Percentiles rank a stretch among this genome's conserved stretches.
Conservation (phyloP, 306 rosid species). For the Macrotyloma uniflorum region DNA sequence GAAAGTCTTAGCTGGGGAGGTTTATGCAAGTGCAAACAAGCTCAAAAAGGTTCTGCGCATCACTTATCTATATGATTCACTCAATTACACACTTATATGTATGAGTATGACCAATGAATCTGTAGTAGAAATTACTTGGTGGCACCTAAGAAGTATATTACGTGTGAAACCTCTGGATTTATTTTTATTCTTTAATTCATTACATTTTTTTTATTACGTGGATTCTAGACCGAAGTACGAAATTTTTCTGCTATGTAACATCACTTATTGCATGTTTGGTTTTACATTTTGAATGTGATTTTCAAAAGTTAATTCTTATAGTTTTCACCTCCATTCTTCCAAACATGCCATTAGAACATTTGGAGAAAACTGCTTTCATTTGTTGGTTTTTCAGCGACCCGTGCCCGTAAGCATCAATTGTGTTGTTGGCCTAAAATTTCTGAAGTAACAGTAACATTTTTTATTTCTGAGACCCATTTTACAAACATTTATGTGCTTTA, state of each 20-base stretch:
- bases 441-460: not conserved
- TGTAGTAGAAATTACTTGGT: not conserved
- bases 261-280: not conserved
- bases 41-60: conserved; percentile 63
- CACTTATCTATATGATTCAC: not conserved
- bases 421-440: not conserved
- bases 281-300: too few relatives aligned
- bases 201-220: not conserved
- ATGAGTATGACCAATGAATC: not conserved
- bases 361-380: not conserved
- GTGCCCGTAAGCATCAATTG: not conserved
- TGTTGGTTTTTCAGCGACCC: not conserved
- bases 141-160: not conserved
- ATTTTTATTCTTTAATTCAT: not conserved
- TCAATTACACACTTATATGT: not conserved
- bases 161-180: not conserved
- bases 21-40: conserved; percentile 60
- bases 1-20: conserved; percentile 72
- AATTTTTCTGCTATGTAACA: not conserved
- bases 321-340: too few relatives aligned
- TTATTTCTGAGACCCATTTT: not conserved
- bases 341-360: not conserved
- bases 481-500: not conserved
- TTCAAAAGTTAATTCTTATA: too few relatives aligned
- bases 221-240: not conserved